phyloP scores from a whole-genome alignment of 1,139 yeast genomes.

The Sugiyamaella grinbergsii region DNA sequence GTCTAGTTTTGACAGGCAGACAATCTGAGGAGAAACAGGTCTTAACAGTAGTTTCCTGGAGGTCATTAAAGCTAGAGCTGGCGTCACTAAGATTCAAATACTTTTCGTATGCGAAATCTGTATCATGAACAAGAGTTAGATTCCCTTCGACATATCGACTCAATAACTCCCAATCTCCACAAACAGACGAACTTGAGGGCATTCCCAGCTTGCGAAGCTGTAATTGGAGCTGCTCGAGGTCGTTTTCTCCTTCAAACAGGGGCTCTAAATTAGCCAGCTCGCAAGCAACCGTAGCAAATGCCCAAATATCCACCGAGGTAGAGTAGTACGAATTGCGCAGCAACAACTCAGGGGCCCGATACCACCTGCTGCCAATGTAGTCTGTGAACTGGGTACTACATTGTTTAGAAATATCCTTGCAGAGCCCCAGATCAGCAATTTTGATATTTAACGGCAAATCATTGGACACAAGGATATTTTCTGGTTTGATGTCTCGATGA shows the following conservation, averaged over 20 bases:
- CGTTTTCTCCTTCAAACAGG: conserved; percentile 79
- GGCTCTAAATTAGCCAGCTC: conserved; percentile 79
- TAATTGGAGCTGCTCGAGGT: conserved; percentile 66
- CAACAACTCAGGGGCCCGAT: conserved; percentile 89
- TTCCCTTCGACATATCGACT: background rate
- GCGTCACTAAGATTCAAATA: background rate
- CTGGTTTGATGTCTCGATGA: conserved; percentile 94
- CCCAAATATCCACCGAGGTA: conserved; percentile 88
- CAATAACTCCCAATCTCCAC: conserved; percentile 35
- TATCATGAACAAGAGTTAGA: background rate
- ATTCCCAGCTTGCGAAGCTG: conserved; percentile 66
- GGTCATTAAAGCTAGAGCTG: background rate
- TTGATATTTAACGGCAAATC: conserved; percentile 57
- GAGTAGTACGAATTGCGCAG: conserved; percentile 68
- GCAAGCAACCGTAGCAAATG: conserved; percentile 82
- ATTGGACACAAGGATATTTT: conserved; percentile 68
- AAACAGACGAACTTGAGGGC: conserved; percentile 33
- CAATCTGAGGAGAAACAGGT: background rate
- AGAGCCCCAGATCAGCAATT: conserved; percentile 89
- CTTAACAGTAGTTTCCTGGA: background rate
- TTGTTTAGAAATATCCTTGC: conserved; percentile 59
- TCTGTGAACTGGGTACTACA: conserved; percentile 48
- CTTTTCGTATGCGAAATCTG: background rate
- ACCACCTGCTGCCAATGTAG: conserved; percentile 95
- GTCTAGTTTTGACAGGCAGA: background rate